Evolutionary conservation across 192 early-diverging fungal species (phyloP).

Genomic region (Lobosporangium transversale): DNA sequence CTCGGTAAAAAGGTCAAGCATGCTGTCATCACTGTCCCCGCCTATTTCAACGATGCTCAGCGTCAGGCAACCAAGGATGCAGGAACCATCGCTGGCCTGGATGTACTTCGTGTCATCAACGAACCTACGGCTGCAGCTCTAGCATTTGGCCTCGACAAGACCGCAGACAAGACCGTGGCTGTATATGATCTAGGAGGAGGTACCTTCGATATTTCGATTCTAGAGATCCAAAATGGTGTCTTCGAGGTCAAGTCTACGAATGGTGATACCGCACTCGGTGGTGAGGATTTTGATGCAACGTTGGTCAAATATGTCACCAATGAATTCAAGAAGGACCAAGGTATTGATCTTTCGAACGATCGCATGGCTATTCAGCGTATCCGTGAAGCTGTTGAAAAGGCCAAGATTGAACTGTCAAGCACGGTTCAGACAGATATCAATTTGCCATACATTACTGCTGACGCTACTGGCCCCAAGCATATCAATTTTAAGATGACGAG

Average conservation of each 20-base stretch:
- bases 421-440: constrained; percentile 96
- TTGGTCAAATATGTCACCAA: constrained; percentile 84
- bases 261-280: constrained; percentile 91
- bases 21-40: constrained; percentile 97
- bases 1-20: constrained; percentile 86
- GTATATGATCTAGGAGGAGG: constrained; percentile 99
- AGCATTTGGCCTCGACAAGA: constrained; percentile 90
- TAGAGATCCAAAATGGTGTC: constrained; percentile 98
- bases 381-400: constrained; percentile 97
- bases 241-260: constrained; percentile 99
- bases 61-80: constrained; percentile 97
- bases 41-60: constrained; percentile 98
- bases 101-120: constrained; percentile 94
- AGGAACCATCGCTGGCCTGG: constrained; percentile 88
- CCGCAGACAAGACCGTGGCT: constrained; percentile 88
- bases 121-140: constrained; percentile 96
- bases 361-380: constrained; percentile 97
- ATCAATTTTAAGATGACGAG: constrained; percentile 95
- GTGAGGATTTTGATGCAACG: constrained; percentile 78
- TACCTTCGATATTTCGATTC: constrained; percentile 99
- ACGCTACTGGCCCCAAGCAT: constrained; percentile 92
- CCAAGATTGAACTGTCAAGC: constrained; percentile 98
- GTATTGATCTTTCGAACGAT: constrained; percentile 86
- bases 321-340: constrained; percentile 93
- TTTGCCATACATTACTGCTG: constrained; percentile 94